phyloP scores from a whole-genome alignment of 495 filamentous ascomycete genomes.

The Penicillium odoratum region DNA sequence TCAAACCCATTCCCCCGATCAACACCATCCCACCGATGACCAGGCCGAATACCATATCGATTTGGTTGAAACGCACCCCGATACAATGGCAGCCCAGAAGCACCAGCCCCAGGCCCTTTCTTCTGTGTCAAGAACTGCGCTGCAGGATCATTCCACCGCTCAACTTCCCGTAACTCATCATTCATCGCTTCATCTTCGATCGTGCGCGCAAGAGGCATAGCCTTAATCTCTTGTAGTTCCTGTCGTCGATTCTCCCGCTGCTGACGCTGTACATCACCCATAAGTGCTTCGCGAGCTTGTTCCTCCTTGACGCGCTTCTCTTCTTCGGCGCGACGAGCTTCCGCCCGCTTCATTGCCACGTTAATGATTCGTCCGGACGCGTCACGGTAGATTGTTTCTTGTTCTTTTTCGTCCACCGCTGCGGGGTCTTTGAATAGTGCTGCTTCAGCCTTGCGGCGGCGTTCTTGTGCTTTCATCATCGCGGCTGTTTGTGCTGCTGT shows the following conservation, averaged over 20 bases:
- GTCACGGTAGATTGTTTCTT: conserved; percentile 91
- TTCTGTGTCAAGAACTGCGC: conserved; percentile 70
- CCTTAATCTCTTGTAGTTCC: conserved; percentile 71
- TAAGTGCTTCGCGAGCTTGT: conserved; percentile 61
- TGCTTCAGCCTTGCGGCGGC: conserved; percentile 42
- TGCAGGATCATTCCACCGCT: conserved; percentile 93
- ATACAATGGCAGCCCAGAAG: conserved; percentile 73
- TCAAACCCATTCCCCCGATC: conserved; percentile 94
- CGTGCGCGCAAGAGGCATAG: conserved; percentile 75
- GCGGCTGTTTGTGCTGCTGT: conserved; percentile 72
- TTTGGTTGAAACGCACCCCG: conserved; percentile 80
- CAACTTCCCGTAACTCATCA: conserved; percentile 68
- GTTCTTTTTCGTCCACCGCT: conserved; percentile 40
- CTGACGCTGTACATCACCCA: conserved; percentile 79
- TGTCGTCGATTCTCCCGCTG: conserved; percentile 58
- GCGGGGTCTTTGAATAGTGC: conserved; percentile 40
- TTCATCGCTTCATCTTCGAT: conserved; percentile 85
- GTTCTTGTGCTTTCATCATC: conserved; percentile 74
- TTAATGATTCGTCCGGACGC: conserved; percentile 90
- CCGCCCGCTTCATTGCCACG: conserved; percentile 83
- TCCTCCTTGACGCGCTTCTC: conserved; percentile 66
- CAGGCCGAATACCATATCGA: conserved; percentile 89
- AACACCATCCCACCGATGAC: conserved; percentile 95
- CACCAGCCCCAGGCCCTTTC: conserved; percentile 39
- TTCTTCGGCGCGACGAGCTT: conserved; percentile 70